These are phyloP conservation scores for Prinsepia uniflora DNA, from an alignment of 306 rosid species.

Conservation along the genomic window DNA sequence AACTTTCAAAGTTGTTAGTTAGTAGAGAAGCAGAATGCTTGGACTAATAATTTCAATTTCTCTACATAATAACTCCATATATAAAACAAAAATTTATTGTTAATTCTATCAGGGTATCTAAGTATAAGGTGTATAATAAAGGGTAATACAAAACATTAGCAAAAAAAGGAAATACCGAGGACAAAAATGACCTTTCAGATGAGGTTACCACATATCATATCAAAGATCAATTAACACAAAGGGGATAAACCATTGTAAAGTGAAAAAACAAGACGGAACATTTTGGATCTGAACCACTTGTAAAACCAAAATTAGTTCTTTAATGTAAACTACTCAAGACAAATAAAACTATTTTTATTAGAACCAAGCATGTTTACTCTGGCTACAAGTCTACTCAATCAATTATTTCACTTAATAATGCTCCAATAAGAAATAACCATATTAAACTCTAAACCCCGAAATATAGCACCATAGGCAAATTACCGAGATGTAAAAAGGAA, in stretches of 20 bases:
- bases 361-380: background rate
- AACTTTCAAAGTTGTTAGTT: background rate
- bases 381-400: background rate
- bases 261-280: background rate
- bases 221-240: too few species aligned
- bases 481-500: background rate
- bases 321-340: background rate
- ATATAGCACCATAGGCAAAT: background rate
- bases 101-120: background rate
- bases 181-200: too few species aligned
- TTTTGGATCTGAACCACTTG: background rate
- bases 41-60: background rate
- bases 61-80: background rate
- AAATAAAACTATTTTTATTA: too few species aligned
- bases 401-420: background rate
- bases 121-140: background rate
- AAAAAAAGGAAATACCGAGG: too few species aligned
- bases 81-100: background rate
- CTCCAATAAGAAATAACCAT: background rate
- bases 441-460: background rate
- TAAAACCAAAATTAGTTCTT: background rate
- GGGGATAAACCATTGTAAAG: too few species aligned
- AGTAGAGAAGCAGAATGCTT: background rate
- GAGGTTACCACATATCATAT: too few species aligned
- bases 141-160: background rate